These are phyloP conservation scores for Pochonia chlamydosporia DNA, from an alignment of 2,329 filamentous ascomycete genomes.

Conservation along the genomic window DNA sequence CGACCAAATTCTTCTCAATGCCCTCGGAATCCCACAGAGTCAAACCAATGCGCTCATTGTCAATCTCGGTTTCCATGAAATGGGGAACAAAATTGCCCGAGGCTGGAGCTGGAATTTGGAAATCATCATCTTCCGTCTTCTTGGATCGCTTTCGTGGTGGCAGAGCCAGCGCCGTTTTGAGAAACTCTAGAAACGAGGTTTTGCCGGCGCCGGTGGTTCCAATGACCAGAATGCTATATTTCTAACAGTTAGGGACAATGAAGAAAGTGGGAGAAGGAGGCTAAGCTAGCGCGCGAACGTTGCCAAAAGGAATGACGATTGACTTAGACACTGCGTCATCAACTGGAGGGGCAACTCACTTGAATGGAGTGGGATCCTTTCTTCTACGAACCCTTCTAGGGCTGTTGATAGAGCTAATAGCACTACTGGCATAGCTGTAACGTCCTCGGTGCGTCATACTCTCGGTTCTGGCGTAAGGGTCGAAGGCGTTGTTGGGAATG, in stretches of 20 bases:
- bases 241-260: constrained; percentile 8
- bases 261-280: background rate
- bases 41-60: constrained; percentile 82
- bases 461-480: constrained; percentile 77
- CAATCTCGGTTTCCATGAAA: constrained; percentile 91
- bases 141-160: constrained; percentile 71
- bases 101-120: constrained; percentile 44
- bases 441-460: constrained; percentile 96
- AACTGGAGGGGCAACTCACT: constrained; percentile 60
- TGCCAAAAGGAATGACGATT: background rate
- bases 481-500: constrained; percentile 56
- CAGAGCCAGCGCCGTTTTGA: constrained; percentile 77
- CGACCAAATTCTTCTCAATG: constrained; percentile 89
- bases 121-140: constrained; percentile 52
- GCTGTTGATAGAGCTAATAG: constrained; percentile 86
- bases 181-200: constrained; percentile 93
- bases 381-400: constrained; percentile 85
- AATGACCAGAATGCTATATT: constrained; percentile 74
- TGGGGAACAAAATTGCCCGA: constrained; percentile 75
- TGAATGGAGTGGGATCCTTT: constrained; percentile 97
- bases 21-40: constrained; percentile 97
- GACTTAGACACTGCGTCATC: background rate
- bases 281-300: background rate
- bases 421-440: constrained; percentile 93
- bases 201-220: constrained; percentile 86